A percentile compares a stretch with the other conserved stretches of the same genome.
Evolutionary conservation across 257 asterid genomes (phyloP).

Genomic region (Solanum microdontum): DNA sequence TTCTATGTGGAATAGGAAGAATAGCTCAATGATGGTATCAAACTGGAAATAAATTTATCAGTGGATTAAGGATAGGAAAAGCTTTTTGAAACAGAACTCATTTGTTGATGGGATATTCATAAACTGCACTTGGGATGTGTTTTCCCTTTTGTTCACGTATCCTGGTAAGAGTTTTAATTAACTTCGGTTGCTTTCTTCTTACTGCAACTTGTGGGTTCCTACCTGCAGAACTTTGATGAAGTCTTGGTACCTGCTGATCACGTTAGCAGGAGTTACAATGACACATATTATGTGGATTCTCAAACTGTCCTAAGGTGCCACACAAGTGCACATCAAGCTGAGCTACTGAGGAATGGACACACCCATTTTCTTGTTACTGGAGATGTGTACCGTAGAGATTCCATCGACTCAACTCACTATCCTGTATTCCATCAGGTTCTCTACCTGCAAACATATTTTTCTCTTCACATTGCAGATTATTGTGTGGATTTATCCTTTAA

Average conservation of each 20-base stretch:
- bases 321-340: conserved; percentile 98
- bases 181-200: not conserved
- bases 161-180: not conserved
- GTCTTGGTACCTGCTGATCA: conserved; percentile 95
- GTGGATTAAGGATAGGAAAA: not conserved
- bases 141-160: not conserved
- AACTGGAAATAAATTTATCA: not conserved
- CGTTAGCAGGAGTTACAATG: conserved; percentile 72
- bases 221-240: conserved; percentile 89
- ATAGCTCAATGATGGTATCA: not conserved
- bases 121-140: not conserved
- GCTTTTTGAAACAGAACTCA: not conserved
- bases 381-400: conserved; percentile 94
- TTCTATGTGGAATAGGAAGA: not conserved
- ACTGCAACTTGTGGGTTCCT: not conserved
- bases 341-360: conserved; percentile 57
- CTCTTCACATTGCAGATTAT: not conserved
- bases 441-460: not conserved
- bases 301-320: conserved; percentile 93
- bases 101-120: not conserved
- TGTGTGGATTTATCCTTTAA: not conserved
- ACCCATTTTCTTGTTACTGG: conserved; percentile 82
- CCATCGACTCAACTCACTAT: conserved; percentile 91
- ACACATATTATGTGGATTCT: conserved; percentile 85
- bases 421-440: conserved; percentile 96